phyloP scores from a whole-genome alignment of 2,329 filamentous ascomycete genomes.

The Allantophomopsis lycopodina region DNA sequence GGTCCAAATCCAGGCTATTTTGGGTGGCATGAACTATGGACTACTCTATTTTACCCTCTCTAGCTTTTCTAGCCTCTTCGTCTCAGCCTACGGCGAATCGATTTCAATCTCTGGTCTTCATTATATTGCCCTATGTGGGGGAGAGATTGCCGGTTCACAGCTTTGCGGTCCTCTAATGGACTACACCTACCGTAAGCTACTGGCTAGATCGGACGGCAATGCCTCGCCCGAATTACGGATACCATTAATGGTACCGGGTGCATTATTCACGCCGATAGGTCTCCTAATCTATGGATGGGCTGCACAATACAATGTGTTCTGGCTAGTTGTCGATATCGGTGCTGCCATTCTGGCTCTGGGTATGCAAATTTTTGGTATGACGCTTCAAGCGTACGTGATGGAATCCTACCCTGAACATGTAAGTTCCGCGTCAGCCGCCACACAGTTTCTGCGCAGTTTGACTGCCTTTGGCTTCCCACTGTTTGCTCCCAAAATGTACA shows the following conservation, averaged over 20 bases:
- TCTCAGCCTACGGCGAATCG: no score
- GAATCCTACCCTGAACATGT: slow-evolving; percentile 26
- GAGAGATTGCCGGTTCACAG: no score
- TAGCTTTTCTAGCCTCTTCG: no score
- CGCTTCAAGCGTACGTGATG: slow-evolving; percentile 31
- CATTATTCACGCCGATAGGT: slow-evolving; percentile 36
- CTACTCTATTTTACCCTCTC: no score
- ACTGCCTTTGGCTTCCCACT: slow-evolving; percentile 24
- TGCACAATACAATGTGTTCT: slow-evolving; percentile 31
- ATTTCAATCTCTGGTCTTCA: no score
- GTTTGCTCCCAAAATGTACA: slow-evolving; percentile 17
- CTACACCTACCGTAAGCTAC: slow-evolving; percentile 4
- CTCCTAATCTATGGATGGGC: slow-evolving; percentile 44
- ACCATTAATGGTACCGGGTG: slow-evolving; percentile 38
- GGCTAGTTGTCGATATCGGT: slow-evolving; percentile 40
- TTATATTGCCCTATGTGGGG: no score
- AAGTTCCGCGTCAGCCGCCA: slow-evolving; percentile 22
- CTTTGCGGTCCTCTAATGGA: slow-evolving; percentile 15
- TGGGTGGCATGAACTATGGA: no score
- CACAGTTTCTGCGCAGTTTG: slow-evolving; percentile 8
- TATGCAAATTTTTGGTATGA: slow-evolving; percentile 17
- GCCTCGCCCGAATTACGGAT: slow-evolving; percentile 47
- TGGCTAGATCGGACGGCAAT: slow-evolving; percentile 30
- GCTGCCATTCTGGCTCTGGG: slow-evolving; percentile 32
- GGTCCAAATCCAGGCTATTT: no score